Conservation (phyloP, 202 grass and related monocot genomes). For the Setaria viridis region DNA sequence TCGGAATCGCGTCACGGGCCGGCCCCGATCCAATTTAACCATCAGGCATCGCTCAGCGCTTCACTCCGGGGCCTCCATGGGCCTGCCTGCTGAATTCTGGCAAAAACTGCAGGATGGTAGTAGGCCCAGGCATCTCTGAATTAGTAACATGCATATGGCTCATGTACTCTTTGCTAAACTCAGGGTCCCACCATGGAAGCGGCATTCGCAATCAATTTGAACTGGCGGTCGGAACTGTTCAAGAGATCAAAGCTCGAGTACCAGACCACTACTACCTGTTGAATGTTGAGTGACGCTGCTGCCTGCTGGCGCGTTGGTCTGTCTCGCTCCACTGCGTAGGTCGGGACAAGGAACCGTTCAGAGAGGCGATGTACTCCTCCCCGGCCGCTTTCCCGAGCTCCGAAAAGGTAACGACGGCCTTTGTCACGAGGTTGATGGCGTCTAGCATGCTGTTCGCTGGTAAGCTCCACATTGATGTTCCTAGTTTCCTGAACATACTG, state of each 20-base stretch:
- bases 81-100: background rate
- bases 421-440: constrained; percentile 32
- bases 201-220: background rate
- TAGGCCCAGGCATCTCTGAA: background rate
- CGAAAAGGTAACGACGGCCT: constrained; percentile 9
- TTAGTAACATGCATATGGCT: background rate
- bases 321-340: background rate
- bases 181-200: background rate
- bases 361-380: background rate
- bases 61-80: background rate
- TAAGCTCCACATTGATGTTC: background rate
- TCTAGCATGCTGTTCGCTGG: background rate
- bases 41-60: background rate
- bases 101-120: background rate
- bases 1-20: constrained; percentile 17
- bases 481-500: background rate
- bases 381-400: background rate
- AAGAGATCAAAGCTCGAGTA: background rate
- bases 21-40: background rate
- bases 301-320: too few relatives aligned
- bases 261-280: background rate
- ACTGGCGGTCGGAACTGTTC: background rate
- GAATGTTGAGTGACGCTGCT: background rate
- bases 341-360: constrained; percentile 2
- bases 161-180: background rate